phyloP scores from a whole-genome alignment of 768 basidiomycete genomes.

The Lactarius quietus region DNA sequence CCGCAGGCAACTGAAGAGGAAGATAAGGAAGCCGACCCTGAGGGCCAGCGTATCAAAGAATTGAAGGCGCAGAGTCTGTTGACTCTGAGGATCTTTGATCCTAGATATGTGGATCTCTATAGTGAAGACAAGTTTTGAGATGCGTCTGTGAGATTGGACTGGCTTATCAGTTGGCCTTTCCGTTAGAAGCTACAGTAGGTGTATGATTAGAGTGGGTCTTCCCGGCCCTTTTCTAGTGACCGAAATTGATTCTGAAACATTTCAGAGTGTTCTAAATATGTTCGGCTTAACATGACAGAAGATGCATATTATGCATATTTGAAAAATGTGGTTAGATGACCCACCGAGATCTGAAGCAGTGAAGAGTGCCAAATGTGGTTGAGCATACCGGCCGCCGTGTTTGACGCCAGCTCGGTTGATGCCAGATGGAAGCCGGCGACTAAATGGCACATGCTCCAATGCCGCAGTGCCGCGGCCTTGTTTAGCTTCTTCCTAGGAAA shows the following conservation, averaged over 20 bases:
- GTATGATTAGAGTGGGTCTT: neutral
- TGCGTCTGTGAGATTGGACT: neutral
- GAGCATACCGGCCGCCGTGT: no score
- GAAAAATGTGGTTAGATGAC: neutral
- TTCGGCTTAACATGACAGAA: neutral
- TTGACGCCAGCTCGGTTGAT: no score
- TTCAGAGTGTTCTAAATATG: neutral
- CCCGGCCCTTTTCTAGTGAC: neutral
- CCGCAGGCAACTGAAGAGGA: neutral
- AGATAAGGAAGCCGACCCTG: neutral
- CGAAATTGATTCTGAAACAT: neutral
- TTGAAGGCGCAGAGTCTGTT: conserved; percentile 11
- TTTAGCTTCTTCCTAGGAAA: no score
- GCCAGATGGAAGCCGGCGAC: no score
- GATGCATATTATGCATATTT: neutral
- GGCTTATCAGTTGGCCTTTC: neutral
- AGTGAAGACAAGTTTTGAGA: conserved; percentile 8
- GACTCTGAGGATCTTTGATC: neutral
- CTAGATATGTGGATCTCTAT: neutral
- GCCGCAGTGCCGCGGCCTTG: no score
- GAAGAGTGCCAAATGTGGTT: no score
- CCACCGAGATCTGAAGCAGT: no score
- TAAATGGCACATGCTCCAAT: no score
- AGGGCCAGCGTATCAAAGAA: neutral
- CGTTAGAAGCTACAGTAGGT: neutral